Evolutionary conservation across 495 filamentous ascomycete genomes (phyloP).

Genomic region (Oleoguttula mirabilis): DNA sequence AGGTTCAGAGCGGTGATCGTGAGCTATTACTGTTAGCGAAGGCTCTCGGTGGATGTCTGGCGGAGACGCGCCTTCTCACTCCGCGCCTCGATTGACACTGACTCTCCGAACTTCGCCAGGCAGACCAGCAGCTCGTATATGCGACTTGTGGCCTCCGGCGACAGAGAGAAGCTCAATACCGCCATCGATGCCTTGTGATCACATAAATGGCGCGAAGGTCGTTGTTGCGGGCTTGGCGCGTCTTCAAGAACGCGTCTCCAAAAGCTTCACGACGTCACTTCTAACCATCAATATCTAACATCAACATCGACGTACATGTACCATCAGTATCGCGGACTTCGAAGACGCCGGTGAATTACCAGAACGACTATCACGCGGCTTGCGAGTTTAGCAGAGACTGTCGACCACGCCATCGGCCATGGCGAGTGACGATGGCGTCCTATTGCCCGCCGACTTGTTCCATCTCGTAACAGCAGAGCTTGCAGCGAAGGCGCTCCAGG

Average conservation of each 20-base stretch:
- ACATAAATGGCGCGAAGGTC: background rate
- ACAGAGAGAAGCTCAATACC: conserved; percentile 65
- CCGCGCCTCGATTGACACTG: conserved; percentile 75
- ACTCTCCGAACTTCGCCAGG: conserved; percentile 84
- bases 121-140: conserved; percentile 79
- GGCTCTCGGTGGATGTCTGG: too few relatives aligned
- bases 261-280: conserved; percentile 1
- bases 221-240: background rate
- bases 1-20: conserved; percentile 74
- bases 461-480: conserved; percentile 47
- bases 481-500: conserved; percentile 24
- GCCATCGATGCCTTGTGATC: conserved; percentile 39
- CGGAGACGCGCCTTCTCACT: conserved; percentile 43
- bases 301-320: too few relatives aligned
- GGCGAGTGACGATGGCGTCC: too few relatives aligned
- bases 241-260: background rate
- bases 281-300: too few relatives aligned
- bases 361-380: too few relatives aligned
- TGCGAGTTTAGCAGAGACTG: too few relatives aligned
- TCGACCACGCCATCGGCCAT: too few relatives aligned
- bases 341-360: too few relatives aligned
- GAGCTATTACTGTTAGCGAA: conserved; percentile 43
- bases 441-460: conserved; percentile 47
- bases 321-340: too few relatives aligned
- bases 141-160: conserved; percentile 56